Base-by-base conservation (phyloP, 495 filamentous ascomycete species). In the Penicilliopsis zonata region DNA sequence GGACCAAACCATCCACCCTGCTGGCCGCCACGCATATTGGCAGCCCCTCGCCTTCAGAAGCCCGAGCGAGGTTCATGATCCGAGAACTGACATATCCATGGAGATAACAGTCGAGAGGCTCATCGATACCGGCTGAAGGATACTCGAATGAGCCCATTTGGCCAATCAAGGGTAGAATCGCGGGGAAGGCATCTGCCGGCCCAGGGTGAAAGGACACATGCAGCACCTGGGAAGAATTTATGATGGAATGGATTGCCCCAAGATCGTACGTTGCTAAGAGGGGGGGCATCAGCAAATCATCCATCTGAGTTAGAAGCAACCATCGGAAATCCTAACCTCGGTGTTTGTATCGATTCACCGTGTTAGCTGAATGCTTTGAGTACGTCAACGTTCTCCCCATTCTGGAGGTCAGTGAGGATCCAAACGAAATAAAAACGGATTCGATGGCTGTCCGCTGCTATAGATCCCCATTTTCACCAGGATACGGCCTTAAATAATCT, bases 21-120 rank as follows among this genome's bases (percentile, higher is more conserved):
- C 65, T 88, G 6, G 72, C 79, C 42, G 65, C 78, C 20, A 77
- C 70, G 57, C 59, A 86, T 44, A 72, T 67, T 2, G 71, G 73
- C 17, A 82, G 38, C 3, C 75, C 71, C n/a, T 63, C 44, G 3
- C 43, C 56, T n/a, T 55, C 47, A 23, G 46, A 48, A n/a, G 52
- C 56, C n/a, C 73, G 69, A 18, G 73, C 63, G 6, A 82, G 49
- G 35, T 78, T 78, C 62, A 86, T 78, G 21, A 93, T 63, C 2
- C 86, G 82, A 8, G 80, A 78, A 33, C 74, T 80, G 31, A 88
- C 75, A 49, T 90, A 92, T 44, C 84, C 84, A 51, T 95, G 87
- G 4, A 95, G 72, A 46, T 95, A 94, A 34, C 82, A 70, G 38
- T 92, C 81, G 9, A 83, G 57, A 0, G 74, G 65, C 37, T 83